A percentile compares a stretch with the other conserved stretches of the same genome.
Evolutionary conservation across 2,329 filamentous ascomycete species (phyloP).

Genomic region (Monosporascus sp.): DNA sequence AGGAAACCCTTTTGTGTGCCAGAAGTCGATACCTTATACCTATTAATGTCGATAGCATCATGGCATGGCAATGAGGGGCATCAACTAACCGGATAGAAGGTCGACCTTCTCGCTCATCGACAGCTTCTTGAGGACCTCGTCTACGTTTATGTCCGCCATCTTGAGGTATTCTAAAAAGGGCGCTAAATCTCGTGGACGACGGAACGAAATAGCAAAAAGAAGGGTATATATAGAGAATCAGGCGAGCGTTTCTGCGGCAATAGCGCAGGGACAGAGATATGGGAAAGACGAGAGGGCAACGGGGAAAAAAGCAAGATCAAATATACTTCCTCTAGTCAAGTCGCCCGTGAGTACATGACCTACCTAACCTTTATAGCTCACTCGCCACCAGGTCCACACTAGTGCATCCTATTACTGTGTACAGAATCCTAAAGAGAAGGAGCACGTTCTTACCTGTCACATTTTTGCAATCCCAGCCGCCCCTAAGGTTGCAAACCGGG

Average conservation of each 20-base stretch:
- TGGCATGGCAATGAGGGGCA: too few relatives aligned
- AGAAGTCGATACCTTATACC: slow-evolving; percentile 56
- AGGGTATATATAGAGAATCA: not conserved
- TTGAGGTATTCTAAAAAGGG: not conserved
- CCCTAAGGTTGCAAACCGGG: too few relatives aligned
- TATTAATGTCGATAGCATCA: not conserved
- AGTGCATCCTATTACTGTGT: not conserved
- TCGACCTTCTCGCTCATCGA: slow-evolving; percentile 47
- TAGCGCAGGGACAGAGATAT: not conserved
- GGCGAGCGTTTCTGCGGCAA: not conserved
- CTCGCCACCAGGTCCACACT: not conserved
- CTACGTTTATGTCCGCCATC: slow-evolving; percentile 50
- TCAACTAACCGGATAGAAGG: slow-evolving; percentile 40
- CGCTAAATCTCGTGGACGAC: not conserved
- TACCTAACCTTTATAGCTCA: not conserved
- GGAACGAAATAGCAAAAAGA: not conserved
- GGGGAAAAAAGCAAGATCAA: not conserved
- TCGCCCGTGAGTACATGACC: not conserved
- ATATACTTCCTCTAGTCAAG: not conserved
- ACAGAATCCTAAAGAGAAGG: too few relatives aligned
- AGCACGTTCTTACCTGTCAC: too few relatives aligned
- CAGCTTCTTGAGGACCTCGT: slow-evolving; percentile 49
- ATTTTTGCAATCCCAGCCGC: too few relatives aligned
- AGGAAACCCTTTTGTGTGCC: slow-evolving; percentile 60
- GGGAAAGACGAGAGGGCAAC: not conserved